Conservation (phyloP, 768 basidiomycete genomes). For the Mycena crocata region DNA sequence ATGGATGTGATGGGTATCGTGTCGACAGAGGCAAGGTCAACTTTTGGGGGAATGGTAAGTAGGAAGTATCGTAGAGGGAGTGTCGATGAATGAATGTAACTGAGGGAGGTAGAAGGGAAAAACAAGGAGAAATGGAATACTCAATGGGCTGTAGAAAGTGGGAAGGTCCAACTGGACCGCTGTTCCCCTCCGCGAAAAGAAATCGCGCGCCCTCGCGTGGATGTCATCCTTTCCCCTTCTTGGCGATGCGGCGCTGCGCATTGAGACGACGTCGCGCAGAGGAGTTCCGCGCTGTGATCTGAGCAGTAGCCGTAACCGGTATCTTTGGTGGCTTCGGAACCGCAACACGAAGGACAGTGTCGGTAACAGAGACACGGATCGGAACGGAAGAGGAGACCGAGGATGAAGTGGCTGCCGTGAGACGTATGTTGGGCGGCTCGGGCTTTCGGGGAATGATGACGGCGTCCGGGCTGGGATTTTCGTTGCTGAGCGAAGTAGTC, state of each 20-base stretch:
- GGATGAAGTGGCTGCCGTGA: background rate
- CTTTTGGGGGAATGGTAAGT: too few relatives aligned
- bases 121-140: too few relatives aligned
- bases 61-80: too few relatives aligned
- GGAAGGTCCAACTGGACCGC: background rate
- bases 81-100: too few relatives aligned
- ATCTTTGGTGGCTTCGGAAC: background rate
- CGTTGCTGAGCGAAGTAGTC: too few relatives aligned
- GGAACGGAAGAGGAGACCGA: too few relatives aligned
- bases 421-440: background rate
- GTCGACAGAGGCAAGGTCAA: too few relatives aligned
- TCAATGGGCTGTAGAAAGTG: background rate
- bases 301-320: background rate
- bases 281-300: background rate
- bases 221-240: background rate
- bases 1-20: background rate
- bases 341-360: background rate
- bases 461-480: background rate
- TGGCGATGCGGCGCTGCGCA: background rate
- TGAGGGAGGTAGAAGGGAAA: too few relatives aligned
- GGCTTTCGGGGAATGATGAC: background rate
- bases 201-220: slow-evolving; percentile 5
- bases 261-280: background rate
- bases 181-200: background rate
- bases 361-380: too few relatives aligned